phyloP scores from a whole-genome alignment of 371 early-diverging fungal species.

The Basidiobolus meristosporus region DNA sequence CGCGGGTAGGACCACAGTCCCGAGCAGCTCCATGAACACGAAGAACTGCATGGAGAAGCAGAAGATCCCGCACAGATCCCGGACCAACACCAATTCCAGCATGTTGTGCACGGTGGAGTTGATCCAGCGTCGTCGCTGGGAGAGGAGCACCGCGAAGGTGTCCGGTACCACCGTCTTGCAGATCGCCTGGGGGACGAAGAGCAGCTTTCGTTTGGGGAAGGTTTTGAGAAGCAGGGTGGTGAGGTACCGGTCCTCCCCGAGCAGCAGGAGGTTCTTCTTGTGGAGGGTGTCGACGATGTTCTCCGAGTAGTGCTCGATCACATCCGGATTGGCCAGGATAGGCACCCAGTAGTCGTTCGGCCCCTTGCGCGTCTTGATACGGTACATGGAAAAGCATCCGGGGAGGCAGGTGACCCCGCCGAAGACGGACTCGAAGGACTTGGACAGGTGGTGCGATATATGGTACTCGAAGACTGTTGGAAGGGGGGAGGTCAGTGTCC shows the following conservation, averaged over 20 bases:
- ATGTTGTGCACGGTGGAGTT: conserved; percentile 98
- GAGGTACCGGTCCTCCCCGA: conserved; percentile 98
- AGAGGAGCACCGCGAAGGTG: conserved; percentile 79
- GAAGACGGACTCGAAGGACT: conserved; percentile 89
- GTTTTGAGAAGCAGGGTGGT: conserved; percentile 93
- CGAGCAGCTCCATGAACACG: conserved; percentile 92
- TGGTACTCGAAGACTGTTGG: conserved; percentile 96
- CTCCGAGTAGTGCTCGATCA: conserved; percentile 91
- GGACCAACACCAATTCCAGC: conserved; percentile 83
- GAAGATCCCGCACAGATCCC: conserved; percentile 95
- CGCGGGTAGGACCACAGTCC: conserved; percentile 95
- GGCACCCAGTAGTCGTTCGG: conserved; percentile 65
- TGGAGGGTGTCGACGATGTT: conserved; percentile 95
- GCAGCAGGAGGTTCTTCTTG: conserved; percentile 90
- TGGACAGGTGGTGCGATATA: conserved; percentile 81
- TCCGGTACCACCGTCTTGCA: conserved; percentile 98
- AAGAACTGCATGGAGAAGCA: conserved; percentile 99
- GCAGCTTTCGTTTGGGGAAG: conserved; percentile 91
- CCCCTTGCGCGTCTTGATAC: conserved; percentile 67
- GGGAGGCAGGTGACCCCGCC: conserved; percentile 95
- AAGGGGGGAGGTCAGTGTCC: no score
- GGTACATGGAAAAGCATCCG: conserved; percentile 94
- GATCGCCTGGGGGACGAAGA: conserved; percentile 93
- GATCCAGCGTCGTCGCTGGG: conserved; percentile 99
- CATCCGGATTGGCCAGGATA: conserved; percentile 79